These are phyloP conservation scores for Hemerocallis citrina DNA, from an alignment of 106 monocot species.

Conservation along the genomic window DNA sequence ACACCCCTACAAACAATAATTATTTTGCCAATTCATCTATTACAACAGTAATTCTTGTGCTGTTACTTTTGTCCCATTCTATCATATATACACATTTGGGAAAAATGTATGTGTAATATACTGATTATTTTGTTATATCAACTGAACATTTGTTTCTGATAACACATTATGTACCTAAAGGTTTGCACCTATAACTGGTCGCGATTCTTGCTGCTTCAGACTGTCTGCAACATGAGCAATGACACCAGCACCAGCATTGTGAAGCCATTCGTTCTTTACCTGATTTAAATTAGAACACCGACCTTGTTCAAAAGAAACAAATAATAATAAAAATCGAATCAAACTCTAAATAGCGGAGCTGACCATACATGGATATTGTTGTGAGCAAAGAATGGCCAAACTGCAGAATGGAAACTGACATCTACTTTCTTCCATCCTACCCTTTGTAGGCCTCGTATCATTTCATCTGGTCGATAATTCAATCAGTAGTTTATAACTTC, in stretches of 20 bases:
- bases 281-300: constrained; percentile 17
- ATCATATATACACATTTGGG: too few species aligned
- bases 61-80: too few species aligned
- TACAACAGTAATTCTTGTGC: too few species aligned
- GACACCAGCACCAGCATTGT: constrained; percentile 76
- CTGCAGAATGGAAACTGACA: constrained; percentile 81
- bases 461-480: constrained; percentile 92
- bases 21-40: too few species aligned
- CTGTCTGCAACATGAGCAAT: constrained; percentile 78
- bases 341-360: neutral
- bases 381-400: constrained; percentile 92
- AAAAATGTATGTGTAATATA: too few species aligned
- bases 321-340: neutral
- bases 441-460: constrained; percentile 84
- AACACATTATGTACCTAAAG: constrained; percentile 23
- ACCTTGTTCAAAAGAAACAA: neutral
- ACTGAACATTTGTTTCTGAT: too few species aligned
- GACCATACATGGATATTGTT: constrained; percentile 86
- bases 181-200: constrained; percentile 29
- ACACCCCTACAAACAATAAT: too few species aligned
- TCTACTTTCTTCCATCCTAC: constrained; percentile 98
- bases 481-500: neutral
- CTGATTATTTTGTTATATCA: too few species aligned
- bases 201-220: constrained; percentile 62
- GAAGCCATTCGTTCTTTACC: constrained; percentile 87